A percentile compares a stretch with the other conserved stretches of the same genome.
These are phyloP conservation scores for Trichoderma simmonsii DNA, from an alignment of 2,329 filamentous ascomycete genomes.

Conservation along the genomic window DNA sequence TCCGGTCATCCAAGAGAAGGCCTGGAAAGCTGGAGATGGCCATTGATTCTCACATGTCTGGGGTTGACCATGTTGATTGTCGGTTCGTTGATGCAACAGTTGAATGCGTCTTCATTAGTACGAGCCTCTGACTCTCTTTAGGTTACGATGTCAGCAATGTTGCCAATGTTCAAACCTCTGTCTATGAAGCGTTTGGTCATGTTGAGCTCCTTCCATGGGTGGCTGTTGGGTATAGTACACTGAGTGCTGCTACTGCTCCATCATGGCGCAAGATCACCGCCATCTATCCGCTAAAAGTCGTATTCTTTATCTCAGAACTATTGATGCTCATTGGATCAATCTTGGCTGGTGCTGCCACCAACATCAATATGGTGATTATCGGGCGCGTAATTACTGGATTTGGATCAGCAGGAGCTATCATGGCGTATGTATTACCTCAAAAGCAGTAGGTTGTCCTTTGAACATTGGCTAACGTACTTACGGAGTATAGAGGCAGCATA, in stretches of 20 bases:
- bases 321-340: neutral
- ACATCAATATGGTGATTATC: conserved; percentile 31
- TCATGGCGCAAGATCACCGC: conserved; percentile 28
- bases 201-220: conserved; percentile 41
- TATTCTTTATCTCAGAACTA: conserved; percentile 24
- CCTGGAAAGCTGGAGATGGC: neutral
- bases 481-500: neutral
- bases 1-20: neutral
- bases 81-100: neutral
- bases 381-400: conserved; percentile 25
- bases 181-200: conserved; percentile 49
- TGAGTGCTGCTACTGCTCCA: conserved; percentile 32
- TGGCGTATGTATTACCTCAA: neutral
- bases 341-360: conserved; percentile 30
- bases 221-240: conserved; percentile 23
- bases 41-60: neutral
- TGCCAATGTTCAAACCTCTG: conserved; percentile 54
- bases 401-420: neutral
- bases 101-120: neutral
- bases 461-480: neutral
- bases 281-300: conserved; percentile 29
- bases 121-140: conserved; percentile 17
- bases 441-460: neutral
- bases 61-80: neutral
- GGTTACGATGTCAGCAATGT: conserved; percentile 45